Percentiles rank a stretch among this genome's conserved stretches.
These are phyloP conservation scores for Drosera spatulata DNA, from an alignment of 179 eudicot species.

Conservation along the genomic window DNA sequence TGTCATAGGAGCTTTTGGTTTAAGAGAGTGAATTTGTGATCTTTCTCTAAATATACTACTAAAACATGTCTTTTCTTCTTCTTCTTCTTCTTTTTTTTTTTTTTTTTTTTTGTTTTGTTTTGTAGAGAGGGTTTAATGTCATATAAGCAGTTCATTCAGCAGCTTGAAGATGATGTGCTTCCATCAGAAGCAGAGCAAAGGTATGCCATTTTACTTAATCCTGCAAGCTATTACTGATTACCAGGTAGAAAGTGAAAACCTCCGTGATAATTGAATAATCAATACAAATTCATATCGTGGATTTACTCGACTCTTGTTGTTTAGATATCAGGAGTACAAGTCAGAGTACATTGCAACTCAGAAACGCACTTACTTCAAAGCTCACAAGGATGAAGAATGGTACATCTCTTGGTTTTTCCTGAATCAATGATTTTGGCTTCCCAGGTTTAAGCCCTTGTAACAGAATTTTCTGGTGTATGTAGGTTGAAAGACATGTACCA, in stretches of 20 bases:
- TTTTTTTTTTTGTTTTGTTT: not conserved
- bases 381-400: conserved; percentile 97
- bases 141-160: conserved; percentile 98
- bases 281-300: not conserved
- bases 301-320: not conserved
- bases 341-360: conserved; percentile 87
- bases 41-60: not conserved
- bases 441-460: conserved; percentile 4
- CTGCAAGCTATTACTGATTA: not conserved
- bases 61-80: conserved; percentile 1
- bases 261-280: not conserved
- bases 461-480: conserved; percentile 5
- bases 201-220: conserved; percentile 17
- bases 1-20: not conserved
- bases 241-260: too few relatives aligned
- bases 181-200: conserved; percentile 99
- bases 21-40: not conserved
- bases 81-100: not conserved
- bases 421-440: not conserved
- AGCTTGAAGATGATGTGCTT: conserved; percentile 95
- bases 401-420: conserved; percentile 14
- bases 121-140: conserved; percentile 93
- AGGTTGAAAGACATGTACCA: conserved; percentile 98
- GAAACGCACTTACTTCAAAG: conserved; percentile 81
- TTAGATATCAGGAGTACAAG: conserved; percentile 88